Conservation (phyloP, 208 protist species). For the Acanthamoeba lenticulata region DNA sequence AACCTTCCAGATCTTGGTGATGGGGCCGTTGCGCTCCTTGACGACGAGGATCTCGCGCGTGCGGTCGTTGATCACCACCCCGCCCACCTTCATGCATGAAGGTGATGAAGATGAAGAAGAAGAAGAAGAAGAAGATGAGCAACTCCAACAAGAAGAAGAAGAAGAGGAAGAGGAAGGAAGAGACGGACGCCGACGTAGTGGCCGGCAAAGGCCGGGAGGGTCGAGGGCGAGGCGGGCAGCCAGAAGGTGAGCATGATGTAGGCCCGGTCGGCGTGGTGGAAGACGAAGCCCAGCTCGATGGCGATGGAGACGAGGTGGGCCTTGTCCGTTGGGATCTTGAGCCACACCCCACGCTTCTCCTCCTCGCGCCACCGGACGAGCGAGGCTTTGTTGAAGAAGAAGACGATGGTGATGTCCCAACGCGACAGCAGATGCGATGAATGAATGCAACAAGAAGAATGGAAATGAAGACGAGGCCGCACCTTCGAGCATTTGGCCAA, state of each 20-base stretch:
- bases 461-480: not conserved
- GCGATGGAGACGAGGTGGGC: conserved; percentile 59
- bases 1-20: conserved; percentile 49
- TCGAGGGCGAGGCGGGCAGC: conserved; percentile 6
- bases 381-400: not conserved
- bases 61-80: conserved; percentile 49
- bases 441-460: not conserved
- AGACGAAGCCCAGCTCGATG: conserved; percentile 31
- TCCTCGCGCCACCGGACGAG: conserved; percentile 10
- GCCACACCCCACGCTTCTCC: conserved; percentile 59
- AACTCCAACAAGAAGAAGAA: not conserved
- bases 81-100: too few species aligned
- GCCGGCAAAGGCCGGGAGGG: conserved; percentile 17
- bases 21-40: conserved; percentile 43
- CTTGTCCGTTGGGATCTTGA: conserved; percentile 58
- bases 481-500: conserved; percentile 52
- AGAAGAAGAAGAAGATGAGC: too few species aligned
- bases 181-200: conserved; percentile 49
- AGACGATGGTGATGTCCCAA: not conserved
- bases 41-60: conserved; percentile 58
- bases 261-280: conserved; percentile 37
- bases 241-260: conserved; percentile 64
- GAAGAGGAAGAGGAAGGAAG: too few species aligned
- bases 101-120: too few species aligned
- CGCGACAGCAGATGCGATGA: too few species aligned